Base-by-base conservation (phyloP, 441 rosid genomes). In the Capsella rubella region DNA sequence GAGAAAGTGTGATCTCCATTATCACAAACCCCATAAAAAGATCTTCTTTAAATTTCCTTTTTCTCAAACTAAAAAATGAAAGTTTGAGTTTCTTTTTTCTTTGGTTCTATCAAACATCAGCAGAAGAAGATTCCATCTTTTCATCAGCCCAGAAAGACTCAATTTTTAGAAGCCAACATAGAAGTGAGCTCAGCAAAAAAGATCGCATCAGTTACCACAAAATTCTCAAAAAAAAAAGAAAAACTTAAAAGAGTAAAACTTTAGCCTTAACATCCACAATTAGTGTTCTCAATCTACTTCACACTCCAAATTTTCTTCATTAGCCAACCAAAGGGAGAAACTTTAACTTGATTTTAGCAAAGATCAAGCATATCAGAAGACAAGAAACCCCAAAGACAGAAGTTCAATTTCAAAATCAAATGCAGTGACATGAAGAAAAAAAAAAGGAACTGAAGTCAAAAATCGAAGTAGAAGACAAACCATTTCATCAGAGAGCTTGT, bases 401-500 rank as follows among this genome's bases (percentile, higher is more conserved):
- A 32, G 15, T 10, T 15, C 28, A 65, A 35, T n/a, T 18, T 12
- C 4, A 65, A 11, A n/a, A 51, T 27, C 12, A 46, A 47, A 68
- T 61, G 58, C 37, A 56, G 28, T 34, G 63, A 15, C 52, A 39
- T 9, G 14, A 16, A 46, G 8, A 12, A 31, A 7, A 32, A 34
- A 6, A 31, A 16, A 6, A 27, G 59, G 35, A 45, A 16, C 0
- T 31, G 9, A 42, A 53, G 18, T 14, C 5, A 58, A 68, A 53
- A 29, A 13, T 45, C 53, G 8, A 46, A 31, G 0, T 1, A 31
- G 5, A 56, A 56, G 10, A 68, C 63, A 82, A 65, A 93, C 99
- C 93, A 84, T 21, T 54, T 89, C 85, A 76, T 77, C 85, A 80
- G 82, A 85, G 84, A 83, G 74, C 80, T 84, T 87, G 70, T 86